Conservation (phyloP, 345 rosid genomes). For the Eucalyptus lansdowneana region DNA sequence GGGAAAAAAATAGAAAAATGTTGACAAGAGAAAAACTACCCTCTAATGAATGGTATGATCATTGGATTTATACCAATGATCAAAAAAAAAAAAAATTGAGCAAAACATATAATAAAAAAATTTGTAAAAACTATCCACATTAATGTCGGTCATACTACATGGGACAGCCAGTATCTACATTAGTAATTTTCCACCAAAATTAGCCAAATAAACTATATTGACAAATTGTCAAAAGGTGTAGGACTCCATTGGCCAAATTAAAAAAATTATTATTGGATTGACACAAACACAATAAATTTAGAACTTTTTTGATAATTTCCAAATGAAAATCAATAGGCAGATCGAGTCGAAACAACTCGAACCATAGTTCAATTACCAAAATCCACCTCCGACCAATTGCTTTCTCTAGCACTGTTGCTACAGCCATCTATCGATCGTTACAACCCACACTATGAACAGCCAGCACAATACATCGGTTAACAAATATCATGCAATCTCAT, state of each 20-base stretch:
- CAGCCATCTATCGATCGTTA: neutral
- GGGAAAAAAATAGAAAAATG: neutral
- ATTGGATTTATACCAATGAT: neutral
- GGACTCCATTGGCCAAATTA: no score
- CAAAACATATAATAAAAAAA: no score
- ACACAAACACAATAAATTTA: no score
- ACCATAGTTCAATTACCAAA: neutral
- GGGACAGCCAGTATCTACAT: rapidly evolving
- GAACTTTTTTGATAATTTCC: no score
- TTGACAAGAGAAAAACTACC: neutral
- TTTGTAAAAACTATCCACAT: no score
- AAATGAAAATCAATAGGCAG: neutral
- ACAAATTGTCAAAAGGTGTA: no score
- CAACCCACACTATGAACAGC: neutral
- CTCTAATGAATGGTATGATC: neutral
- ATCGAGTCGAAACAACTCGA: neutral
- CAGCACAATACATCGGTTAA: neutral
- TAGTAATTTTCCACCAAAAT: no score
- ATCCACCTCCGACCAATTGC: neutral
- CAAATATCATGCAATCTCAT: neutral
- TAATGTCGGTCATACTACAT: rapidly evolving
- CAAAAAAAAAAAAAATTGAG: no score
- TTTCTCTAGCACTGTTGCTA: neutral
- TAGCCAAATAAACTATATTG: no score
- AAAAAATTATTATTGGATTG: no score